These are phyloP conservation scores for Sporothrix euskadiensis DNA, from an alignment of 2,329 filamentous ascomycete genomes.

Conservation along the genomic window DNA sequence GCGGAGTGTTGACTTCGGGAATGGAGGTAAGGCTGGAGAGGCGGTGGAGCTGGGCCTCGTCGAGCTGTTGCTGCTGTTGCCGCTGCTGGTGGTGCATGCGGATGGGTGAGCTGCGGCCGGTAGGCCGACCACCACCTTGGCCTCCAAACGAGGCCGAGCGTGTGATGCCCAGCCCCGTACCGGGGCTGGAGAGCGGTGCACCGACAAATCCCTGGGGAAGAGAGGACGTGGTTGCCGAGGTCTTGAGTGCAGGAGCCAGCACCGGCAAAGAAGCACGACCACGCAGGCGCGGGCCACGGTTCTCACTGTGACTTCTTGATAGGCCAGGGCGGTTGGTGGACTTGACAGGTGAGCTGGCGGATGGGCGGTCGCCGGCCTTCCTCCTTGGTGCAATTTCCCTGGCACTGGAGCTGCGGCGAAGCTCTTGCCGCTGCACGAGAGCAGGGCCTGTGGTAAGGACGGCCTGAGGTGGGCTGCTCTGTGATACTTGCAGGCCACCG, in stretches of 20 bases:
- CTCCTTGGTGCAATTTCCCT: slow-evolving; percentile 47
- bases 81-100: slow-evolving; percentile 48
- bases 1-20: slow-evolving; percentile 48
- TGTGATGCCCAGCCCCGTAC: slow-evolving; percentile 37
- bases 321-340: slow-evolving; percentile 50
- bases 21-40: slow-evolving; percentile 58
- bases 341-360: slow-evolving; percentile 55
- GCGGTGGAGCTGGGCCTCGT: slow-evolving; percentile 47
- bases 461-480: slow-evolving; percentile 33
- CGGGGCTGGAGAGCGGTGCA: slow-evolving; percentile 28
- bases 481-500: slow-evolving; percentile 33
- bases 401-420: slow-evolving; percentile 50
- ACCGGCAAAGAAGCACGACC: slow-evolving; percentile 48
- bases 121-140: slow-evolving; percentile 42
- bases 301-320: slow-evolving; percentile 58
- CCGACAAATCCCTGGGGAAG: neutral
- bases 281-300: slow-evolving; percentile 48
- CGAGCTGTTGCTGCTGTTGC: slow-evolving; percentile 28
- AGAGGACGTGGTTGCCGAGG: slow-evolving; percentile 31
- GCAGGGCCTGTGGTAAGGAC: slow-evolving; percentile 38
- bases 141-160: slow-evolving; percentile 42
- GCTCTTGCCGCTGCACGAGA: slow-evolving; percentile 40
- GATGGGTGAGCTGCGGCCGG: slow-evolving; percentile 55
- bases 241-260: slow-evolving; percentile 50
- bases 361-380: slow-evolving; percentile 46